Percentiles rank a stretch among this genome's conserved stretches.
Conservation (phyloP, 768 basidiomycete genomes). For the Rhizopogon sp. region DNA sequence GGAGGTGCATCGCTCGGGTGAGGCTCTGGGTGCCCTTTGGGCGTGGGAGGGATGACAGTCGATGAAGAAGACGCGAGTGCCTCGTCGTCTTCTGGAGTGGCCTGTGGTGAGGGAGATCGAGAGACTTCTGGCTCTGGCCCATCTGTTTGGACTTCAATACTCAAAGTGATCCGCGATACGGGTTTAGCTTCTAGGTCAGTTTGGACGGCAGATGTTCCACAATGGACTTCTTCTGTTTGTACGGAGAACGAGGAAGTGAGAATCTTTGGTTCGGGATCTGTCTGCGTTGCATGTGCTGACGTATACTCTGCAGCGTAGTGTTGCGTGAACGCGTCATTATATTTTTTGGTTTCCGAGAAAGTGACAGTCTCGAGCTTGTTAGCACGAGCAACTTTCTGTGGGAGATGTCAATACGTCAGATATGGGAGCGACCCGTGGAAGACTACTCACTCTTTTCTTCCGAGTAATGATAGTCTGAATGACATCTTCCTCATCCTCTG, state of each 20-base stretch:
- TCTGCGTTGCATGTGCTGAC: conserved; percentile 47
- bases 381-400: conserved; percentile 64
- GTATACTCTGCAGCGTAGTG: conserved; percentile 56
- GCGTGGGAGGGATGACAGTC: conserved; percentile 67
- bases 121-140: conserved; percentile 24
- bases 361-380: conserved; percentile 39
- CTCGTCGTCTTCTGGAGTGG: conserved; percentile 36
- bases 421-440: background rate
- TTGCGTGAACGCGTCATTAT: conserved; percentile 69
- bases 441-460: conserved; percentile 58
- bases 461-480: conserved; percentile 88
- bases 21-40: conserved; percentile 39
- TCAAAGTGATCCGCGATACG: conserved; percentile 29
- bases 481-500: conserved; percentile 61
- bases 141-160: conserved; percentile 66
- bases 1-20: conserved; percentile 57
- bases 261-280: conserved; percentile 52
- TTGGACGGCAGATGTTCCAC: conserved; percentile 28
- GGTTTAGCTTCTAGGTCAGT: conserved; percentile 33
- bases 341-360: conserved; percentile 66
- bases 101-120: conserved; percentile 39
- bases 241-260: conserved; percentile 41
- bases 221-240: conserved; percentile 46
- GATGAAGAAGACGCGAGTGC: conserved; percentile 70
- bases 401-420: conserved; percentile 4